phyloP scores from a whole-genome alignment of 352 stramenopile species.

The Globisporangium barbulae region DNA sequence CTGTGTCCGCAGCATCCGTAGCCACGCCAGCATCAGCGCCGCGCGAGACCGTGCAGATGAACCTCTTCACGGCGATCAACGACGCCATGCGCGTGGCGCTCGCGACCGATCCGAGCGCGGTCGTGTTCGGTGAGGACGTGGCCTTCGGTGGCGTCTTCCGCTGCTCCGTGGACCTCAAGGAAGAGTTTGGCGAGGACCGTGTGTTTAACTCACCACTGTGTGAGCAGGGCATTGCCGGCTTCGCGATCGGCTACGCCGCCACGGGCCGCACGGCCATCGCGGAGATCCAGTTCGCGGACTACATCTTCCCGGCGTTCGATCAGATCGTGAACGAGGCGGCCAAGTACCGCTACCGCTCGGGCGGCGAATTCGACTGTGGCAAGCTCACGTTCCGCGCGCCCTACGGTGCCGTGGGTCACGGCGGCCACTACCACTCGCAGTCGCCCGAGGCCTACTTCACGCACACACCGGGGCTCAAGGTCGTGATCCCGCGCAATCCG shows the following conservation, averaged over 20 bases:
- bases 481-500: constrained; percentile 95
- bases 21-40: not conserved
- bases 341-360: constrained; percentile 98
- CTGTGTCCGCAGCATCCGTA: constrained; percentile 13
- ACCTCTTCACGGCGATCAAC: constrained; percentile 93
- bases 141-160: constrained; percentile 98
- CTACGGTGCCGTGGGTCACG: constrained; percentile 94
- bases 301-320: constrained; percentile 97
- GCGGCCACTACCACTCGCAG: constrained; percentile 94
- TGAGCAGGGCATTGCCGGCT: constrained; percentile 93
- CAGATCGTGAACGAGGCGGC: constrained; percentile 98
- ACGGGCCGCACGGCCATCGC: constrained; percentile 96
- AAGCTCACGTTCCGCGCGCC: constrained; percentile 95
- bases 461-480: constrained; percentile 96
- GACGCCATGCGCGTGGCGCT: constrained; percentile 89
- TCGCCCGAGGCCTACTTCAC: constrained; percentile 97
- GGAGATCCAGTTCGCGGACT: constrained; percentile 98
- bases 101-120: constrained; percentile 84
- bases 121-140: constrained; percentile 98
- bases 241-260: constrained; percentile 97
- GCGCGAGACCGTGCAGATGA: constrained; percentile 73
- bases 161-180: constrained; percentile 92
- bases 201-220: constrained; percentile 97
- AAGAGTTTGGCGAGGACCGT: constrained; percentile 92
- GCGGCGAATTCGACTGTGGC: constrained; percentile 97